Evolutionary conservation across 352 stramenopile species (phyloP), one percentile per base, ranked within the genome.

Genomic region (Globisporangium camurandrum): DNA sequence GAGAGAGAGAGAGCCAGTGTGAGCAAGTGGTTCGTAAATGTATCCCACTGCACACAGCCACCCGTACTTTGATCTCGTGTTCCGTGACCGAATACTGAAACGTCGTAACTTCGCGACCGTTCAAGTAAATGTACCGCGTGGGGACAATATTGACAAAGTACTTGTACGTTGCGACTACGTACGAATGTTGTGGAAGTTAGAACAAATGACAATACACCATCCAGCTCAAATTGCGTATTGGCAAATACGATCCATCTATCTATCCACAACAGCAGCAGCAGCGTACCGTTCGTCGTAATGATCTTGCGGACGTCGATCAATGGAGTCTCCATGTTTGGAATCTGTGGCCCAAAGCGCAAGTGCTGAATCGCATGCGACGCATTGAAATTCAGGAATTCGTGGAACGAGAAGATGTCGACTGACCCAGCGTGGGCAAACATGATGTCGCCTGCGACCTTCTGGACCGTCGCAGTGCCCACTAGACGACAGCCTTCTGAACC

Each of bases 71-170:
- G 20, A 57, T 76, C 39, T 80, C 78, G 60, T 92, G 79, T 61
- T 95, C 84, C 16, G 84, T 95, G 36, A 90, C 81, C 31, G 81
- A 93, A 66, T 95, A 95, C 65, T 95, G 84, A 69, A 84, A 92
- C 47, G 84, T 93, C 37, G 62, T 68, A 43, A 89, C 62, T 36
- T 69, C 68, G 14, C 50, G 56, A 33, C 82, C 82, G 54, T 79
- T 88, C 47, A 92, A 64, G 44, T 84, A 89, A 38, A 86, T 77
- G 62, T 95, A 92, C 62, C 74, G 83, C 64, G 64, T 92, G 24
- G 84, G 84, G 38, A 95, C 84, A 24, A 93, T 65, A 55, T 71
- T 93, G 33, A 93, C 68, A 64, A 91, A 89, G 49, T 95, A 95
- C 63, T 93, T 93, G 80, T 95, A 95, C 22, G 75, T 86, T 36